These are phyloP conservation scores for Neohortaea acidophila DNA, from an alignment of 495 filamentous ascomycete species.

Conservation along the genomic window DNA sequence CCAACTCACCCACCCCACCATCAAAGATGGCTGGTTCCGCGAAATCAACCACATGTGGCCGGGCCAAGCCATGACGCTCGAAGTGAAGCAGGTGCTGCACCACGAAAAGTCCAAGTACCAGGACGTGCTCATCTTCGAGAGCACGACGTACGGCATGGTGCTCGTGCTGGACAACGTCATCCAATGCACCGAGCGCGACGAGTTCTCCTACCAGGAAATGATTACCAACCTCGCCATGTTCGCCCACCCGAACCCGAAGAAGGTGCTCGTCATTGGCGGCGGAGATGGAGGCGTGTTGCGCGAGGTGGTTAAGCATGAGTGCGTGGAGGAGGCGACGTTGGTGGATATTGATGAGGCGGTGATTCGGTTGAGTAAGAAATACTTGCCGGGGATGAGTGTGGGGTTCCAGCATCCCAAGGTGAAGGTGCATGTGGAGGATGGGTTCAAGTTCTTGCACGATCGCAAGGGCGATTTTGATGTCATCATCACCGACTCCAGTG, in stretches of 20 bases:
- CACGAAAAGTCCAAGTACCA: conserved; percentile 99
- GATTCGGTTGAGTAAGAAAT: conserved; percentile 96
- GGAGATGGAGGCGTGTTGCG: conserved; percentile 94
- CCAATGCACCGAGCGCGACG: conserved; percentile 93
- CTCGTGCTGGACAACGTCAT: conserved; percentile 99
- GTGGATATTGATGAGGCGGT: conserved; percentile 99
- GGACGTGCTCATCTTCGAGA: conserved; percentile 96
- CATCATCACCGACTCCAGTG: conserved; percentile 97
- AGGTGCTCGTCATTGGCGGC: conserved; percentile 93
- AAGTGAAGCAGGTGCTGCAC: conserved; percentile 92
- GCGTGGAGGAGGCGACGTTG: conserved; percentile 73
- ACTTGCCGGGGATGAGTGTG: conserved; percentile 85
- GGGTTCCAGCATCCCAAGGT: conserved; percentile 88
- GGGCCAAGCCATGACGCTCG: conserved; percentile 95
- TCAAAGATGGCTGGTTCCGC: conserved; percentile 97
- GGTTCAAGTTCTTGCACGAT: conserved; percentile 90
- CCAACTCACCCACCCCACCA: conserved; percentile 45
- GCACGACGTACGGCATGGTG: conserved; percentile 87
- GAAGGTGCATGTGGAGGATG: conserved; percentile 82
- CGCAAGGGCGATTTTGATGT: conserved; percentile 94
- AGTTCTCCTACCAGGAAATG: conserved; percentile 98
- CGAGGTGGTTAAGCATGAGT: conserved; percentile 95
- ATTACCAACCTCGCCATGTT: conserved; percentile 98
- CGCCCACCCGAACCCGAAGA: conserved; percentile 94
- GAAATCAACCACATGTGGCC: conserved; percentile 98